Base-by-base conservation (phyloP, 345 rosid species). In the Populus alba region DNA sequence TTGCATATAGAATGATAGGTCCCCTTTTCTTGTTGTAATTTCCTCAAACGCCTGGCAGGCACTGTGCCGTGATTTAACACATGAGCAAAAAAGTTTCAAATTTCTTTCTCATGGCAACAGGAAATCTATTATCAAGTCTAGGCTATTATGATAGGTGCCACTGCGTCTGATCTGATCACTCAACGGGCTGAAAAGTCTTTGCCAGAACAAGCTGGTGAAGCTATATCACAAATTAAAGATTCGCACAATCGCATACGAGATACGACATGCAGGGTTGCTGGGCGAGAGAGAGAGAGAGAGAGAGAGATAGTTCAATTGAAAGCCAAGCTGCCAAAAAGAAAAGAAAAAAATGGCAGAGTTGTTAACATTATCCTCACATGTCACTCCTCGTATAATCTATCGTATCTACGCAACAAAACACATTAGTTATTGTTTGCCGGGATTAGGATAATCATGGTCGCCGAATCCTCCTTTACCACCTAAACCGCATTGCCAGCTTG, bases 401-500 rank as follows among this genome's bases (percentile, higher is more conserved):
- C 8, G 43, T 8, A 49, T 3, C 6, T 53, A n/a, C 10, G 63
- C 15, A 22, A 9, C 63, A 57, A n/a, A 3, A 11, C 29, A 57
- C 15, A 23, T n/a, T 57, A 10, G 63, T n/a, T 3, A 3, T n/a
- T n/a, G 10, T n/a, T n/a, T 3, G 8, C n/a, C 27, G 27, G 4
- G 63, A 57, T 57, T 57, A n/a, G 63, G 29, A 57, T 23, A 57
- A 57, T 37, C 9, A 74, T 18, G 45, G 45, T 23, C 43, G 18
- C 43, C 35, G 22, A 65, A 63, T 27, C 66, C 27, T 23, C 53
- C 74, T 57, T 55, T 17, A 23, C 69, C 73, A 55, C 3, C 67
- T 11, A 68, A 57, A 10, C 37, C 74, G 8, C 12, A 22, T 23
- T 51, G 66, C 78, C 78, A 68, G 73, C 78, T 37, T 55, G n/a